Base-by-base conservation (phyloP, 768 basidiomycete species). In the Kwoniella sp. region DNA sequence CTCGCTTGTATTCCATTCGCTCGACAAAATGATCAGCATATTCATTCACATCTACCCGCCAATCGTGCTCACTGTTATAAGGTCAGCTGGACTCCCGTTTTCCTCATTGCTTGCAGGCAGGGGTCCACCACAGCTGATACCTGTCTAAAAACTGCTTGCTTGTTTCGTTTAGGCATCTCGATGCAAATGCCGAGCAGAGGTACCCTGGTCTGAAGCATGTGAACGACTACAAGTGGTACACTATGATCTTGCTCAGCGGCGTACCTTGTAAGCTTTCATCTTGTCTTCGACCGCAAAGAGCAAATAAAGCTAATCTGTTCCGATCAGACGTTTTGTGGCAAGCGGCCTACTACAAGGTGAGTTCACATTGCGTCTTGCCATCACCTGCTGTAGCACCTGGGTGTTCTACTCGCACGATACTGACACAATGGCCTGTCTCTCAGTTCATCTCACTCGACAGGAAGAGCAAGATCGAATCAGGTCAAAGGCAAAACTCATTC, bases 21-120 rank as follows among this genome's bases (percentile, higher is more conserved):
- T 87, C 59, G 96, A 99, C 79, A 98, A 98, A 80, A 90, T 97
- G 75, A 97, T 91, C 19, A 92, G 90, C 10, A 82, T 99, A 25
- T 98, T 94, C 82, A 86, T 99, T 30, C 96, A 99, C 77, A 88
- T 98, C 60, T 97, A 96, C 74, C 85, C 91, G 0, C 91, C 96
- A 0, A 86, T 95, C 66, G 87, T 89, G 2, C 90, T 99, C 71
- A 93, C 91, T 15, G 88, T 93, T 24, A 92, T 98, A 59, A 55
- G 71, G 78, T 77, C 22, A 67, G 74, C 50, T 37, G 24, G 37
- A 29, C 26, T 21, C 26, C 21, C 44, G 25, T 19, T 24, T 12
- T n/a, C 22, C 21, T 21, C 25, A 17, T 12, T 9, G 13, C 30
- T 9, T 33, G 6, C 24, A 37, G n/a, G 53, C 56, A 62, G 27